Evolutionary conservation across 352 stramenopile genomes (phyloP), one percentile per base, ranked within the genome.

Genomic region (Halophytophthora batemanensis): DNA sequence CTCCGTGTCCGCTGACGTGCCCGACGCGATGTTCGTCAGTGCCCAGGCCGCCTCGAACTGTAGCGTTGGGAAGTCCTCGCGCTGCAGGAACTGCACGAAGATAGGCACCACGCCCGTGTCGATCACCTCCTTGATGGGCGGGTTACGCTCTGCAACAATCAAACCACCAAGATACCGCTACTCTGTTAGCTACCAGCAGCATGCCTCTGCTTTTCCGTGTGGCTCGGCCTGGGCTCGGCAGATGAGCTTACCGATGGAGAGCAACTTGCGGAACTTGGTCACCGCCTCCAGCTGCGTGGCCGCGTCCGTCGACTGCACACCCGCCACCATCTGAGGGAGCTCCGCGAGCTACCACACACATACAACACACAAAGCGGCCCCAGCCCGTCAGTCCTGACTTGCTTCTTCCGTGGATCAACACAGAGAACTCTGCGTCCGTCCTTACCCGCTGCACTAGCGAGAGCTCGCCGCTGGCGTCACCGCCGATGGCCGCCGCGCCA

Each of bases 1-100:
- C 35, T 95, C 89, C 8, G 97, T 99, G 72, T 99, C 93, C 12
- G 98, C 90, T 40, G 90, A 97, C 8, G 96, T 99, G 40, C 97
- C 97, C 21, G 90, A 98, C 13, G 97, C 97, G 71, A 99, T 99
- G 74, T 99, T 99, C 29, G 97, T 99, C n/a, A 99, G 73, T 28
- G 96, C 96, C 97, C 97, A 99, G 6, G 97, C 97, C 18, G 97
- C 96, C 68, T 99, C 97, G 59, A 99, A 99, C 74, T 99, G 97
- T 34, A 93, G 63, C 43, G 72, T 78, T 33, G 78, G 78, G 47
- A 95, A 98, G 61, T 98, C 93, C 50, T 98, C 90, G 36, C 90
- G 82, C 65, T 98, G 79, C 45, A 99, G 78, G 71, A 99, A 99
- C 71, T 98, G 76, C 23, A 99, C 96, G 58, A 99, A 98, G 37